Evolutionary conservation across 2,329 filamentous ascomycete genomes (phyloP).

Genomic region (Botryotinia convoluta): DNA sequence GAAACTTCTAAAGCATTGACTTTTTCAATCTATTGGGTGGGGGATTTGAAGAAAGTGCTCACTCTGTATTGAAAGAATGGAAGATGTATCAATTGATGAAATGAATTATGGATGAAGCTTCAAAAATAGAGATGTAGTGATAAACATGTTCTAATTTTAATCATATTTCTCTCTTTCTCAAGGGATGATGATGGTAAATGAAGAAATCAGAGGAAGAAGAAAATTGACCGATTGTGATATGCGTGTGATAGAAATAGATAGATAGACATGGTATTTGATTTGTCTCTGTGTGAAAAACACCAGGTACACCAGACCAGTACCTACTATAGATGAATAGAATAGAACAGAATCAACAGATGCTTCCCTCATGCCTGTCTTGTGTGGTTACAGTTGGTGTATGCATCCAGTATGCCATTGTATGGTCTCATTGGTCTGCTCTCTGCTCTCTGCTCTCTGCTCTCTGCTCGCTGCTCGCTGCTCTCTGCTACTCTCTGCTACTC

Average conservation of each 20-base stretch:
- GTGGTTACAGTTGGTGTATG: background rate
- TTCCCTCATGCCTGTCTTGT: background rate
- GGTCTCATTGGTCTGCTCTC: background rate
- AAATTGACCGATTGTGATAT: background rate
- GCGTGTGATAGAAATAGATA: background rate
- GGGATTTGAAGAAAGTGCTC: background rate
- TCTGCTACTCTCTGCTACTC: background rate
- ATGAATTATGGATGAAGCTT: background rate
- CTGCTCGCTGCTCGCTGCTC: no score
- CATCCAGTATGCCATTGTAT: background rate
- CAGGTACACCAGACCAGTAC: background rate
- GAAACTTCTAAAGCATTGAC: slow-evolving; percentile 7
- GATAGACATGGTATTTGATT: background rate
- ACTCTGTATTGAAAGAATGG: background rate
- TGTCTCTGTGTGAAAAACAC: background rate
- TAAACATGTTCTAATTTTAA: background rate
- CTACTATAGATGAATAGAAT: background rate
- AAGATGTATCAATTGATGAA: background rate
- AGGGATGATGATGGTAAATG: background rate
- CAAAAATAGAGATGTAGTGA: background rate
- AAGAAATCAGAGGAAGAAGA: background rate
- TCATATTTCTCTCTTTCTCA: background rate
- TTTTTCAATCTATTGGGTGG: background rate
- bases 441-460: background rate
- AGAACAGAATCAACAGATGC: background rate